Conservation (phyloP, 2,329 filamentous ascomycete genomes). For the Diaporthe vexans region DNA sequence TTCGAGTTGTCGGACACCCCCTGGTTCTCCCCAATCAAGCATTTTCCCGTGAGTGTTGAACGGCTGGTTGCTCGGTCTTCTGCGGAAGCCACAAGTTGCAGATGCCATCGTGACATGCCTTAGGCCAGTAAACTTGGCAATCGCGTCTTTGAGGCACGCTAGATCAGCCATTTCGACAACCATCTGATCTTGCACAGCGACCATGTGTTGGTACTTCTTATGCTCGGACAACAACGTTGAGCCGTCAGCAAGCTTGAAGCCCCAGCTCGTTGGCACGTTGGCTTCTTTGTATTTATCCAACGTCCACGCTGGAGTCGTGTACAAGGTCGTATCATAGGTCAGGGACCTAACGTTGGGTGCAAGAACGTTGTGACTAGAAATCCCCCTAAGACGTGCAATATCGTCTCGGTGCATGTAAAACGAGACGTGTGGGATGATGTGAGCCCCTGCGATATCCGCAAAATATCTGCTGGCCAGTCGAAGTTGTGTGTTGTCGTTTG, state of each 20-base stretch:
- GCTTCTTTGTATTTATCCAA: background rate
- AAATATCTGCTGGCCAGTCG: background rate
- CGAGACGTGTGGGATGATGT: background rate
- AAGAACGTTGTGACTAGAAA: background rate
- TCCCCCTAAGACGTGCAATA: background rate
- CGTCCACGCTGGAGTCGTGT: background rate
- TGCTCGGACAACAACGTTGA: background rate
- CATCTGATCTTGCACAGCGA: slow-evolving; percentile 1
- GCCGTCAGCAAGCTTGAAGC: background rate
- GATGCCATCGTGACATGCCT: slow-evolving; percentile 4
- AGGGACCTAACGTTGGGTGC: background rate
- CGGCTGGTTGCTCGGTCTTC: too few relatives aligned
- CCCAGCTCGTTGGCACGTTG: too few relatives aligned
- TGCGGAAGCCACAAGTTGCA: too few relatives aligned
- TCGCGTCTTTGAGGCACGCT: slow-evolving; percentile 3
- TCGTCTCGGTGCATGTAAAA: background rate
- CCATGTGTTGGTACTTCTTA: background rate
- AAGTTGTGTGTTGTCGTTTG: background rate
- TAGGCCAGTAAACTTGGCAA: background rate
- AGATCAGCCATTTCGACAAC: background rate
- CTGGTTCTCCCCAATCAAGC: too few relatives aligned
- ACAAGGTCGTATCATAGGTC: background rate
- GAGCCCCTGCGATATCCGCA: background rate
- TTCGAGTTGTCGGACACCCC: slow-evolving; percentile 1
- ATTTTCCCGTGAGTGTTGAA: too few relatives aligned